A percentile compares a stretch with the other conserved stretches of the same genome.
phyloP scores from a whole-genome alignment of 179 eudicot genomes.

The Beta macrorhiza region DNA sequence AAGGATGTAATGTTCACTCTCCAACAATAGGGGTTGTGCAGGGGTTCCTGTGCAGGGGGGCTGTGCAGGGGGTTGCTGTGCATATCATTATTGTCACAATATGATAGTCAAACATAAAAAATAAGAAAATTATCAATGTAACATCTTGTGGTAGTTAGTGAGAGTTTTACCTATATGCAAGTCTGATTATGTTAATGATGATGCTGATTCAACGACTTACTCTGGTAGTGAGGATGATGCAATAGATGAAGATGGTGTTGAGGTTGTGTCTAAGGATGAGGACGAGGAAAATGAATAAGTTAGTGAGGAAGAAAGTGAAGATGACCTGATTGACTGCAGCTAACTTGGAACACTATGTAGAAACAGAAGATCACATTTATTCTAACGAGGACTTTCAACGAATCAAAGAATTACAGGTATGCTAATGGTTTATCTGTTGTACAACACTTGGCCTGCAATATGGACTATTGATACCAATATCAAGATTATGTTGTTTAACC shows the following conservation, averaged over 20 bases:
- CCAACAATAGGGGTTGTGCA: too few relatives aligned
- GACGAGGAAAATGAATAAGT: too few relatives aligned
- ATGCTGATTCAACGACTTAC: slow-evolving; percentile 23
- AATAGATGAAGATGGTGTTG: slow-evolving; percentile 30
- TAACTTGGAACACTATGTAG: slow-evolving; percentile 32
- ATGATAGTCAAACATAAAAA: too few relatives aligned
- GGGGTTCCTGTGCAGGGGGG: too few relatives aligned
- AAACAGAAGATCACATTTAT: slow-evolving; percentile 59
- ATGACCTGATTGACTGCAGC: slow-evolving; percentile 50
- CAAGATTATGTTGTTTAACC: background rate
- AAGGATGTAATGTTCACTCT: too few relatives aligned
- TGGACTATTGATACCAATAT: background rate
- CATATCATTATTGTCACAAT: too few relatives aligned
- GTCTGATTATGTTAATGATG: slow-evolving; percentile 32
- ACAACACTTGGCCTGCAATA: background rate
- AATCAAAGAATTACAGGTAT: slow-evolving; percentile 77
- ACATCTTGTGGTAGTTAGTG: too few relatives aligned
- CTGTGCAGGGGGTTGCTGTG: too few relatives aligned
- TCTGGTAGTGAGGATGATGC: slow-evolving; percentile 38
- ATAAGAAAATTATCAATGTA: too few relatives aligned
- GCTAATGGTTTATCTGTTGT: slow-evolving; percentile 10
- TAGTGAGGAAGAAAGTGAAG: slow-evolving; percentile 36
- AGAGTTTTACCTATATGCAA: too few relatives aligned
- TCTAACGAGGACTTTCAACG: slow-evolving; percentile 87
- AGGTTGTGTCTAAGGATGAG: background rate